A percentile compares a stretch with the other conserved stretches of the same genome.
phyloP scores from a whole-genome alignment of 139 green algal species.

The Coccomyxa sp. region DNA sequence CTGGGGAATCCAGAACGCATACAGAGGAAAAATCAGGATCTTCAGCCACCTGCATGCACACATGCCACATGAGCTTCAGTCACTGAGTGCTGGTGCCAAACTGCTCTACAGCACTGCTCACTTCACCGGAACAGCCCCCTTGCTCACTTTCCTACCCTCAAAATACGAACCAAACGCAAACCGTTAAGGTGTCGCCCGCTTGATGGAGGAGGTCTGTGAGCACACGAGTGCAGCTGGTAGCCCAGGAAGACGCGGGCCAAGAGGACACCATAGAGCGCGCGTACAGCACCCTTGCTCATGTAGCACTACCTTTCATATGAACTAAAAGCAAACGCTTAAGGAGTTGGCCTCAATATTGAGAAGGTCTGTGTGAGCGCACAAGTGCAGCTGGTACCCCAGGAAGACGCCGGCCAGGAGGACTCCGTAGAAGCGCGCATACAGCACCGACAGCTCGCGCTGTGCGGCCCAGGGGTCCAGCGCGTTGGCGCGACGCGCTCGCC shows the following conservation, averaged over 20 bases:
- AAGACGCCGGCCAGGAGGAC: constrained; percentile 55
- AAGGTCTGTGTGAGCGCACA: constrained; percentile 2
- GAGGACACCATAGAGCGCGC: constrained; percentile 68
- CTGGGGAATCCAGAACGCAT: constrained; percentile 85
- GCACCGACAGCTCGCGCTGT: constrained; percentile 65
- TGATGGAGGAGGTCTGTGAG: background rate
- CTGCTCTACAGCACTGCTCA: too few relatives aligned
- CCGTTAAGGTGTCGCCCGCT: too few relatives aligned
- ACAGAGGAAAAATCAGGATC: constrained; percentile 45
- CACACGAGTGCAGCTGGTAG: constrained; percentile 43
- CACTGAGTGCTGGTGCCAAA: background rate
- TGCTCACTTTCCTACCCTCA: background rate
- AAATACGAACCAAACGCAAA: background rate
- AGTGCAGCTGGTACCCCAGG: constrained; percentile 46
- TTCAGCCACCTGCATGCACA: constrained; percentile 21
- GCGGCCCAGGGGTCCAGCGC: constrained; percentile 47
- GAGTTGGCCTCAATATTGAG: too few relatives aligned
- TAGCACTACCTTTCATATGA: background rate
- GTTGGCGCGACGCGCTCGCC: constrained; percentile 52
- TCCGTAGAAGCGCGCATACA: constrained; percentile 86
- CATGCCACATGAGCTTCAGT: background rate
- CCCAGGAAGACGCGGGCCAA: constrained; percentile 53
- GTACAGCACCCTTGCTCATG: constrained; percentile 60
- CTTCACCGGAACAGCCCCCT: too few relatives aligned
- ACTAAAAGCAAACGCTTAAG: background rate